Evolutionary conservation across 2,329 filamentous ascomycete genomes (phyloP).

Genomic region (Trichoderma sp.): DNA sequence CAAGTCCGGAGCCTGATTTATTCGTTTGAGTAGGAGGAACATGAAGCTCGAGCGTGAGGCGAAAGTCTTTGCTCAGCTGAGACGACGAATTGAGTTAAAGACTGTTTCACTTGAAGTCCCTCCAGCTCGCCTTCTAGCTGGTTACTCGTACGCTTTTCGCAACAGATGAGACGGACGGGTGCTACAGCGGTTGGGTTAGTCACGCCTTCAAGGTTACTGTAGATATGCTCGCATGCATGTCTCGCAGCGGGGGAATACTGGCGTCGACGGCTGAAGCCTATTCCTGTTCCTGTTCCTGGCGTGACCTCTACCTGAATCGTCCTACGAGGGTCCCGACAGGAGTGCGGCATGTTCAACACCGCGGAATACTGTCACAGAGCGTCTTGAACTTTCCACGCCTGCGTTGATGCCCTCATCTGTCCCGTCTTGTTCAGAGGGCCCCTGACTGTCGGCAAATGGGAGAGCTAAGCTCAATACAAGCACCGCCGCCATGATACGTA

Average conservation of each 20-base stretch:
- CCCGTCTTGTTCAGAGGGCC: no score
- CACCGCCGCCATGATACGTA: no score
- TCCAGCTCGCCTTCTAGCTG: neutral
- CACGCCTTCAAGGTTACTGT: no score
- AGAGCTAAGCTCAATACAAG: neutral
- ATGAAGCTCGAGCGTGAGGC: neutral
- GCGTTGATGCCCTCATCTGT: no score
- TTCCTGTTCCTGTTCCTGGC: no score
- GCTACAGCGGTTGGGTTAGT: neutral
- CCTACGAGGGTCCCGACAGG: neutral
- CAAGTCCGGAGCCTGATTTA: no score
- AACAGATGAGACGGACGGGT: conserved; percentile 2
- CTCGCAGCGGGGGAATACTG: conserved; percentile 19
- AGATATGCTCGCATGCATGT: conserved; percentile 15
- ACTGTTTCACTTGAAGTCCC: neutral
- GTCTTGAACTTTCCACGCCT: no score
- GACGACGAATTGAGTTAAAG: neutral
- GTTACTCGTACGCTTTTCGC: neutral
- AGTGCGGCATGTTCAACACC: no score
- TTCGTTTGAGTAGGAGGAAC: neutral
- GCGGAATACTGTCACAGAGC: no score
- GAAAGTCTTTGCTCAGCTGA: neutral
- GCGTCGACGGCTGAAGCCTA: no score
- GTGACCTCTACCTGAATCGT: neutral
- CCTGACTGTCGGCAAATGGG: no score